These are phyloP conservation scores for Lonicera japonica DNA, from an alignment of 129 eudicot genomes.

Conservation along the genomic window DNA sequence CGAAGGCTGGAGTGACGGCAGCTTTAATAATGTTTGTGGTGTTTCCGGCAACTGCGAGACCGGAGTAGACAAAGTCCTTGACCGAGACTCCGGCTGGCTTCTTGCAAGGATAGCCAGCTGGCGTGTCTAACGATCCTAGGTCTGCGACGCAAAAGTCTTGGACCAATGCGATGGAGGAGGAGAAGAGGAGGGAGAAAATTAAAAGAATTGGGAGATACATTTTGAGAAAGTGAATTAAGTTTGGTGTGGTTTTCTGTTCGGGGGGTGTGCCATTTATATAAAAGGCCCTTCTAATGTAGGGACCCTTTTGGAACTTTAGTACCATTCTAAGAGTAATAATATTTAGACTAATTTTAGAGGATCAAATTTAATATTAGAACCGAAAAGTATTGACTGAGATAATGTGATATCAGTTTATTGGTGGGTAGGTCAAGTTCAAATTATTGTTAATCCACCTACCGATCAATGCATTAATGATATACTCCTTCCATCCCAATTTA, in stretches of 20 bases:
- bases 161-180: slow-evolving; percentile 48
- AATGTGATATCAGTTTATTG: too few relatives aligned
- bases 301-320: too few relatives aligned
- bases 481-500: too few relatives aligned
- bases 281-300: background rate
- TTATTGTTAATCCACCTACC: too few relatives aligned
- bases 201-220: slow-evolving; percentile 32
- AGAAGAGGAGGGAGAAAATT: slow-evolving; percentile 34
- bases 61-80: slow-evolving; percentile 56
- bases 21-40: slow-evolving; percentile 68
- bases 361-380: too few relatives aligned
- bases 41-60: slow-evolving; percentile 62
- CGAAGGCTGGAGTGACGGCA: slow-evolving; percentile 88
- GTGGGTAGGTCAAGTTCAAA: too few relatives aligned
- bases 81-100: slow-evolving; percentile 34
- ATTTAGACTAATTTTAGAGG: too few relatives aligned
- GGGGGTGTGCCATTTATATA: slow-evolving; percentile 30
- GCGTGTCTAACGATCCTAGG: slow-evolving; percentile 32
- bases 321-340: too few relatives aligned
- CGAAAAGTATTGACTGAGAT: too few relatives aligned
- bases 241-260: background rate
- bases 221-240: slow-evolving; percentile 3
- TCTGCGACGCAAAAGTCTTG: slow-evolving; percentile 89
- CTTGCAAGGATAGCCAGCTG: slow-evolving; percentile 85
- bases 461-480: too few relatives aligned